Base-by-base conservation (phyloP, 805 yeast species). In the Candida caryicola region DNA sequence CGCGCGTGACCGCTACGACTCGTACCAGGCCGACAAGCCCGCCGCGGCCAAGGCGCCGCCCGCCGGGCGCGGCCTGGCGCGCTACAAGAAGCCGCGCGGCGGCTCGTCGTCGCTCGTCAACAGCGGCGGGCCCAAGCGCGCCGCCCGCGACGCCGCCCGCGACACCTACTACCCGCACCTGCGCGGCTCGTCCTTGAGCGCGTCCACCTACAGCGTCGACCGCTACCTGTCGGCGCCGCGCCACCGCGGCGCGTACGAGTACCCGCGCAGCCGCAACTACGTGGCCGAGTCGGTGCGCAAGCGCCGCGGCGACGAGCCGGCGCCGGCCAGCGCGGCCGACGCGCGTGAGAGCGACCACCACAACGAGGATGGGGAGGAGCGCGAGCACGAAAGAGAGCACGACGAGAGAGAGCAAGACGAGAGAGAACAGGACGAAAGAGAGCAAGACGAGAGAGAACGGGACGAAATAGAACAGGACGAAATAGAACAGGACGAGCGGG, bases 131-230 rank as follows among this genome's bases (percentile, higher is more conserved):
- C 31, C 37, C 2, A 53, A 45, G 36, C 36, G 50, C n/a, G 34
- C 43, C 33, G 29, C 23, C 5, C 36, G 50, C n/a, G 34, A 44
- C 33, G 29, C 23, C 5, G 26, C 39, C 4, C 45, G 50, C 21
- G 66, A 61, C 39, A 54, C 63, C 4, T 62, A 62, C 41, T 62
- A 58, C 41, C 64, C 64, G 14, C 23, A 12, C 7, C 10, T 16
- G 13, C 5, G 33, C 15, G 16, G 25, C 25, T 21, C 25, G 25
- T 7, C 9, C 25, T 21, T 21, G 25, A 21, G 25, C 25, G 41
- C 25, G 9, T 21, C 25, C 25, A 21, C 7, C 10, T 21, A 21
- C 10, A 21, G 10, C 10, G 25, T 21, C 10, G 25, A 21, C 25
- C 7, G 25, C 7, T 21, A 21, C 10, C 10, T 10, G 10, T 21